These are phyloP conservation scores for Apophysomyces elegans DNA, from an alignment of 371 early-diverging fungal species.

Conservation along the genomic window DNA sequence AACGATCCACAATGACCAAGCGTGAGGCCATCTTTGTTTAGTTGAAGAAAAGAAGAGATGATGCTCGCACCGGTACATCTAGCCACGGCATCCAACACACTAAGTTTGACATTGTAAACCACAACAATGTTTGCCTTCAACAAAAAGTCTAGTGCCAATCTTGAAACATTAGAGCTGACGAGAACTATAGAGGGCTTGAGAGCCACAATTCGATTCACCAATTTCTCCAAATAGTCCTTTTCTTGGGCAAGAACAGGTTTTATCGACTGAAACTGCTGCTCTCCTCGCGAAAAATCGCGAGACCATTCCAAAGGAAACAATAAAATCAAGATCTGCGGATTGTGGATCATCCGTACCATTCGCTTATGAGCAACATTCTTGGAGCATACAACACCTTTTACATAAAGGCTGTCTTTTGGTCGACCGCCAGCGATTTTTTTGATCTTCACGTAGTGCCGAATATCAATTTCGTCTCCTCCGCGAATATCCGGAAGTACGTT, in stretches of 20 bases:
- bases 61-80: slow-evolving; percentile 85
- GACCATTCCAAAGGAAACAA: slow-evolving; percentile 88
- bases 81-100: slow-evolving; percentile 79
- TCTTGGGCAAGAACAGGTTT: slow-evolving; percentile 84
- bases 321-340: slow-evolving; percentile 84
- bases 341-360: slow-evolving; percentile 70
- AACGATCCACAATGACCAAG: slow-evolving; percentile 82
- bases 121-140: slow-evolving; percentile 78
- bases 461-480: slow-evolving; percentile 82
- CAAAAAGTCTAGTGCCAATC: slow-evolving; percentile 83
- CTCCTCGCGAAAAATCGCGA: slow-evolving; percentile 69
- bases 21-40: slow-evolving; percentile 64
- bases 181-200: slow-evolving; percentile 82
- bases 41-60: slow-evolving; percentile 77
- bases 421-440: slow-evolving; percentile 90
- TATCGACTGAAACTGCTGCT: slow-evolving; percentile 73
- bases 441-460: slow-evolving; percentile 90
- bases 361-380: slow-evolving; percentile 89
- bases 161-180: slow-evolving; percentile 75
- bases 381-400: slow-evolving; percentile 84
- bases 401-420: slow-evolving; percentile 76
- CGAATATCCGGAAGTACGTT: slow-evolving; percentile 71
- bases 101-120: slow-evolving; percentile 80
- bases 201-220: slow-evolving; percentile 76
- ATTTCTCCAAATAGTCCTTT: slow-evolving; percentile 72